These are phyloP conservation scores for Penicillium egyptiacum DNA, from an alignment of 495 filamentous ascomycete genomes.

Conservation along the genomic window DNA sequence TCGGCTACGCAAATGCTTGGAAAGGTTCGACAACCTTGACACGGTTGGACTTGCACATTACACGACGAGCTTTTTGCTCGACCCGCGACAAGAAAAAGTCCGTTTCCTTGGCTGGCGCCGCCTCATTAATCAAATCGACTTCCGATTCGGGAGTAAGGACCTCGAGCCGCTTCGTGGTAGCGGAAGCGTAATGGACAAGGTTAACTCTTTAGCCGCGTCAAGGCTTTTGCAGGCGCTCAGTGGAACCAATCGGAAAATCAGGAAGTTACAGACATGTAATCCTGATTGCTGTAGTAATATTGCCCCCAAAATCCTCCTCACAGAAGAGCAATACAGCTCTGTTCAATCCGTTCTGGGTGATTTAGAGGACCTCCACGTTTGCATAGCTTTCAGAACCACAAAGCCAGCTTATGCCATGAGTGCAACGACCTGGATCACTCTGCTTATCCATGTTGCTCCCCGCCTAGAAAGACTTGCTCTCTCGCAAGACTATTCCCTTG, in stretches of 20 bases:
- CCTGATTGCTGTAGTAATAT: conserved; percentile 3
- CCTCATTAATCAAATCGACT: not conserved
- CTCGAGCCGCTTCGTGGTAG: too few relatives aligned
- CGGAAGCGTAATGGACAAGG: not conserved
- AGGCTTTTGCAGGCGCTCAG: not conserved
- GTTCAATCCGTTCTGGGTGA: not conserved
- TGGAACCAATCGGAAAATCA: not conserved
- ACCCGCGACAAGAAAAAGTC: not conserved
- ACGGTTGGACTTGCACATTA: conserved; percentile 1
- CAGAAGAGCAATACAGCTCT: conserved; percentile 6
- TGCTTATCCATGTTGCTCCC: conserved; percentile 1
- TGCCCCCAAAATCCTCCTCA: not conserved
- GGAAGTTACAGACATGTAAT: conserved; percentile 1
- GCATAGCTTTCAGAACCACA: not conserved
- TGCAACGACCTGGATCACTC: not conserved
- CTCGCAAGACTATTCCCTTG: not conserved
- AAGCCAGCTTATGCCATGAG: too few relatives aligned
- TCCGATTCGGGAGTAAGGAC: not conserved
- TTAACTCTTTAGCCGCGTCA: conserved; percentile 8
- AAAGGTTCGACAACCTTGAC: not conserved
- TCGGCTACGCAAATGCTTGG: not conserved
- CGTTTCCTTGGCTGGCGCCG: not conserved
- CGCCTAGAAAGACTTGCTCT: conserved; percentile 2
- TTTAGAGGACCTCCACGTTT: conserved; percentile 9
- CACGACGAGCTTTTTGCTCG: conserved; percentile 2